phyloP scores from a whole-genome alignment of 805 yeast genomes.

The Saturnispora dispora region DNA sequence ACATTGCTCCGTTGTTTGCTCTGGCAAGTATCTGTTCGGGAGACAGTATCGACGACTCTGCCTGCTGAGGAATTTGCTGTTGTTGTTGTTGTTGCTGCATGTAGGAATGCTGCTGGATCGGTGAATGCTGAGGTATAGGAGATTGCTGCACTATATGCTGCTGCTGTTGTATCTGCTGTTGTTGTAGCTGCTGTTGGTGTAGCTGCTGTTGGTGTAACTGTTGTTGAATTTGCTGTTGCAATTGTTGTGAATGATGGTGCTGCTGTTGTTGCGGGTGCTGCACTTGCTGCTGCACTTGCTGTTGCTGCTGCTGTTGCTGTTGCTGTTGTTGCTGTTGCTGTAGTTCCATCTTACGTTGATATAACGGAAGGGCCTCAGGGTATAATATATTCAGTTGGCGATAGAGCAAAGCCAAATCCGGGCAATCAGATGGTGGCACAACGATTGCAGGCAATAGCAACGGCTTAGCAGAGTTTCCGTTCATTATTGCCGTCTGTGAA shows the following conservation, averaged over 20 bases:
- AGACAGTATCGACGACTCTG: slow-evolving; percentile 17
- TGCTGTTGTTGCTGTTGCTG: slow-evolving; percentile 10
- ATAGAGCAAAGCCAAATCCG: slow-evolving; percentile 42
- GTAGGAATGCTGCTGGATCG: not conserved
- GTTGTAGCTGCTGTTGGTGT: not conserved
- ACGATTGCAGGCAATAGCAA: slow-evolving; percentile 36
- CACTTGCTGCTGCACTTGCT: slow-evolving; percentile 10
- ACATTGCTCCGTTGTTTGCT: slow-evolving; percentile 13
- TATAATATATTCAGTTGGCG: slow-evolving; percentile 32
- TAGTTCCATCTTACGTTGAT: slow-evolving; percentile 21
- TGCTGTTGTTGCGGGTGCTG: slow-evolving; percentile 8
- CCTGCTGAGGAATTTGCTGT: slow-evolving; percentile 9
- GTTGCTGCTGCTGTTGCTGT: slow-evolving; percentile 10
- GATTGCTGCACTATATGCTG: not conserved
- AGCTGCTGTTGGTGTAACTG: slow-evolving; percentile 3
- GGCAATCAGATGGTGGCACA: slow-evolving; percentile 47
- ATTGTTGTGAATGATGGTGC: not conserved
- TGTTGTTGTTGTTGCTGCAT: slow-evolving; percentile 7
- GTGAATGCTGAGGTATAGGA: not conserved
- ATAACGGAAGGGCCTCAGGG: slow-evolving; percentile 38
- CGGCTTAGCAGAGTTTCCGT: slow-evolving; percentile 20
- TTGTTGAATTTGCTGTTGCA: not conserved
- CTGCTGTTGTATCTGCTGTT: not conserved
- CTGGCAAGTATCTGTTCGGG: slow-evolving; percentile 30
- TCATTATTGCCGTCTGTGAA: slow-evolving; percentile 20